Conservation (phyloP, 805 yeast genomes). For the Metschnikowia rubicola region DNA sequence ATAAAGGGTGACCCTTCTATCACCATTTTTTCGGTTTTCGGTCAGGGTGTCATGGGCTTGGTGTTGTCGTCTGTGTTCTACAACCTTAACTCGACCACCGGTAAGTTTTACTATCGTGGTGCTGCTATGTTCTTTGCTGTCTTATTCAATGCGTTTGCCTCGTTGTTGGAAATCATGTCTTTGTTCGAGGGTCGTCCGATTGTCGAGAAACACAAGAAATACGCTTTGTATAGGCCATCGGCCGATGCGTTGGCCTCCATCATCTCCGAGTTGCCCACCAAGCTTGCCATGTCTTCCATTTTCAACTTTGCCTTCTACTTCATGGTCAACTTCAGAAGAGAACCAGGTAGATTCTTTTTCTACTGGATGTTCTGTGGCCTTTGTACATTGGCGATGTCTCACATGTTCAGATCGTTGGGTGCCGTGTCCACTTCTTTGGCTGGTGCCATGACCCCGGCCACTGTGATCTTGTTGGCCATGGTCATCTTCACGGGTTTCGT, state of each 20-base stretch:
- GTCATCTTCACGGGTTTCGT: slow-evolving; percentile 53
- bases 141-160: slow-evolving; percentile 56
- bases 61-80: slow-evolving; percentile 60
- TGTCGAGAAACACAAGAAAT: slow-evolving; percentile 66
- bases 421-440: slow-evolving; percentile 40
- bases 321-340: slow-evolving; percentile 33
- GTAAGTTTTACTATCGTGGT: slow-evolving; percentile 60
- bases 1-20: slow-evolving; percentile 56
- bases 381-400: slow-evolving; percentile 33
- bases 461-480: slow-evolving; percentile 47
- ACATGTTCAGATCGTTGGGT: slow-evolving; percentile 40
- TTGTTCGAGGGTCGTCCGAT: slow-evolving; percentile 62
- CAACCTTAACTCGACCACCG: slow-evolving; percentile 46
- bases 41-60: slow-evolving; percentile 55
- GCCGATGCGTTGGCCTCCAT: slow-evolving; percentile 67
- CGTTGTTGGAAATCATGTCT: slow-evolving; percentile 57
- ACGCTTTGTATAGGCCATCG: slow-evolving; percentile 69
- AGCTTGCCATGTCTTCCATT: slow-evolving; percentile 33
- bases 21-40: slow-evolving; percentile 47
- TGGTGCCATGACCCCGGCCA: slow-evolving; percentile 45
- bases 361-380: slow-evolving; percentile 30
- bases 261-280: slow-evolving; percentile 61
- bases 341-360: slow-evolving; percentile 36
- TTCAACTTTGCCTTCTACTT: slow-evolving; percentile 33
- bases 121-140: slow-evolving; percentile 61